Conservation (phyloP, 2,329 filamentous ascomycete genomes). For the Fusarium odoratissimum region DNA sequence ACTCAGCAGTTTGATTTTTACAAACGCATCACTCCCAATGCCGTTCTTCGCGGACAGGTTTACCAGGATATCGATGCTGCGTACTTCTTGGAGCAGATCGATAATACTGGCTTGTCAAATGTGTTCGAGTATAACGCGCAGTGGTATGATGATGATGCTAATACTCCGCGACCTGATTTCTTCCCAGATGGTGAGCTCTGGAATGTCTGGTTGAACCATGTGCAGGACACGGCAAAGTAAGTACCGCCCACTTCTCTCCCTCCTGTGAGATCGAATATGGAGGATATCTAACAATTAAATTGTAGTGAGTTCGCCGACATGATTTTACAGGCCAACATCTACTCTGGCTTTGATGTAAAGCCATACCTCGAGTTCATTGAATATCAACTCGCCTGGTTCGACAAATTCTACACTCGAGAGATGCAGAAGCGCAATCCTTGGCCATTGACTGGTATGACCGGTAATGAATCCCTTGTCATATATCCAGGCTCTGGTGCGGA, state of each 20-base stretch:
- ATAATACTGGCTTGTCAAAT: neutral
- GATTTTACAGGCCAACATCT: slow-evolving; percentile 6
- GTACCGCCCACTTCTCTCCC: neutral
- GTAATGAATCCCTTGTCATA: neutral
- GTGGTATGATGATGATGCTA: slow-evolving; percentile 11
- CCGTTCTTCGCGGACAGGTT: neutral
- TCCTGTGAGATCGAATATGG: too few relatives aligned
- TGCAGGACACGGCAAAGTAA: slow-evolving; percentile 13
- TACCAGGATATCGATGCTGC: slow-evolving; percentile 8
- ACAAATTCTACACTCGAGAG: neutral
- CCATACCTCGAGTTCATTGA: slow-evolving; percentile 12
- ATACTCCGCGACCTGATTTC: neutral
- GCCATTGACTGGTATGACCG: neutral
- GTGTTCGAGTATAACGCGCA: slow-evolving; percentile 16
- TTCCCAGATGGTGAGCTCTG: slow-evolving; percentile 3
- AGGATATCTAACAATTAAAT: neutral
- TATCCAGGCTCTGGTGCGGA: slow-evolving; percentile 14
- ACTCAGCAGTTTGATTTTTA: slow-evolving; percentile 16
- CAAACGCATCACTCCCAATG: slow-evolving; percentile 6
- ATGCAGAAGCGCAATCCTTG: slow-evolving; percentile 12
- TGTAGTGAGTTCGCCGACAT: slow-evolving; percentile 9
- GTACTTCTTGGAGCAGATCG: slow-evolving; percentile 1
- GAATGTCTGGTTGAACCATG: slow-evolving; percentile 16
- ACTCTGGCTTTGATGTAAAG: slow-evolving; percentile 3
- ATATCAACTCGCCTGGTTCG: slow-evolving; percentile 2